A percentile compares a stretch with the other conserved stretches of the same genome.
Conservation (phyloP, 2,329 filamentous ascomycete species). For the Dactylellina haptotyla region DNA sequence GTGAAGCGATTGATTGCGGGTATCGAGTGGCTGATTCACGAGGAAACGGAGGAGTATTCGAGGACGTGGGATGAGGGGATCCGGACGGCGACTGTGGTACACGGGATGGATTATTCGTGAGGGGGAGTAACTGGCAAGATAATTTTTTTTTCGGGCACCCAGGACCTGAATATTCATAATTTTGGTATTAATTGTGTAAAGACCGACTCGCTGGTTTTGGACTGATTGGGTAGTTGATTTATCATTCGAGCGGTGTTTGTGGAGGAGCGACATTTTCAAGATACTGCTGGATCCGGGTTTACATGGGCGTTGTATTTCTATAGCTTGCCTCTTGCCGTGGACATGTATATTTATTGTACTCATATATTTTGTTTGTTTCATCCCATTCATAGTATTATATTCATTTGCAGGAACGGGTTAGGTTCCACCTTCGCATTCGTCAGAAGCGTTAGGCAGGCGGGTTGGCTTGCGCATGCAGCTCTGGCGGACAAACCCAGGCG, state of each 20-base stretch:
- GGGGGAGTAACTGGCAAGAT: background rate
- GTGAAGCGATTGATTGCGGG: slow-evolving; percentile 43
- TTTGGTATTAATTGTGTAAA: no score
- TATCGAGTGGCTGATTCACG: slow-evolving; percentile 45
- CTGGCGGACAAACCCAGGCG: slow-evolving; percentile 21
- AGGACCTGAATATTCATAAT: no score
- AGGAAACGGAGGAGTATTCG: slow-evolving; percentile 45
- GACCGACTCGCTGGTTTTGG: no score
- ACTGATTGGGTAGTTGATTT: background rate
- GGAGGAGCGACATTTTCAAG: background rate
- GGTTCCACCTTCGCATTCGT: slow-evolving; percentile 19
- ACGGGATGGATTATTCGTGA: slow-evolving; percentile 45
- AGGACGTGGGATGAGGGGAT: slow-evolving; percentile 26
- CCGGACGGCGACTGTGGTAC: slow-evolving; percentile 28
- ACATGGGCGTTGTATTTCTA: slow-evolving; percentile 5
- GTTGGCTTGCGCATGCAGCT: slow-evolving; percentile 41
- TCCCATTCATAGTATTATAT: background rate
- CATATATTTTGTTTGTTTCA: background rate
- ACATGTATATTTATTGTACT: no score
- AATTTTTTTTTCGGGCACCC: background rate
- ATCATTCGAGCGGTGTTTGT: background rate
- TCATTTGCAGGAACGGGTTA: background rate
- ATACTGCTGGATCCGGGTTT: no score
- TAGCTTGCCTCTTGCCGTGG: background rate
- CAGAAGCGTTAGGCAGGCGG: slow-evolving; percentile 40